Base-by-base conservation (phyloP, 257 asterid species). In the Apocynum venetum region DNA sequence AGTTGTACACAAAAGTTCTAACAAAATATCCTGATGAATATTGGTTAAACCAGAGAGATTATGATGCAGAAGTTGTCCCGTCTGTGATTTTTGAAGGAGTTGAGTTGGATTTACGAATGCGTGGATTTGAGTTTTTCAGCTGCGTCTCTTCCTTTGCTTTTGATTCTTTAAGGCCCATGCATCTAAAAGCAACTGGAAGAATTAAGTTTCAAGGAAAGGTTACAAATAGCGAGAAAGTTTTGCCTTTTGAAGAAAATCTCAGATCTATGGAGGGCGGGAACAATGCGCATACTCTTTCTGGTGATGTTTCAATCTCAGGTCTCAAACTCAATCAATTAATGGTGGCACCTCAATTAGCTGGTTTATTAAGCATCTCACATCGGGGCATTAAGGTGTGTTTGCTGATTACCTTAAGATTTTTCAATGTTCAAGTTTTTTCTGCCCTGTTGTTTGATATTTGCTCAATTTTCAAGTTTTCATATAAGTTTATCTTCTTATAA, bases 341-440 rank as follows among this genome's bases (percentile, higher is more conserved):
- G 97, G 85, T 96, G 90, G 99, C 99, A 82, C 99, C 99, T 81
- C 99, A 96, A 83, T 86, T 96, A 84, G 89, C 94, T 86, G 99
- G 99, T 80, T 89, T 83, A 66, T 80, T 96, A 80, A 91, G 88
- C 87, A 88, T 96, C 77, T 86, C 93, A 73, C 82, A 88, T 2
- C 80, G 83, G 75, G 96, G 98, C 80, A 83, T 96, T 68, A 96
- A 91, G 98, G 99, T 96, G 72, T 77, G 89, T 76, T 83, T 46
- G 51, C 76, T 38, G 72, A 82, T 77, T 47, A 15, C 80, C 79
- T 74, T 31, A 79, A 66, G 51, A 14, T 66, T 15, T 9, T 49
- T 63, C 46, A 3, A 49, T 63, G 25, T 40, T 51, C 31, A 8
- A 7, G 10, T 49, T 8, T 20, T 38, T 46, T 63, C 44, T 72